A percentile compares a stretch with the other conserved stretches of the same genome.
These are phyloP conservation scores for Davidsoniella eucalypti DNA, from an alignment of 2,329 filamentous ascomycete genomes.

Conservation along the genomic window DNA sequence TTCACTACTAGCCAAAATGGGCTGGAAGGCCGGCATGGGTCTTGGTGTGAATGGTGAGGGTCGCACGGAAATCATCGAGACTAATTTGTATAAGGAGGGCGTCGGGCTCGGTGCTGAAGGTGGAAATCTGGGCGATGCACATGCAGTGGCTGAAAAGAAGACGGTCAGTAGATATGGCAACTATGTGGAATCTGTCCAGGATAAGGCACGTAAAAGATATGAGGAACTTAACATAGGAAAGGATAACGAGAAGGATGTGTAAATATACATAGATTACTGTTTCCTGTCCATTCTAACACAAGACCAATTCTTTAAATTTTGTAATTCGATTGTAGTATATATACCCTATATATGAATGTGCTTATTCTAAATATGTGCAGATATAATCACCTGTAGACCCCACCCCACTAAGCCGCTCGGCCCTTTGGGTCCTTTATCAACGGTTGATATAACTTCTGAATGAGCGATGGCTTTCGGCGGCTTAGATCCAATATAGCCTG, in stretches of 20 bases:
- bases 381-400: too few relatives aligned
- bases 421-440: too few relatives aligned
- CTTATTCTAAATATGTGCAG: too few relatives aligned
- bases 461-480: slow-evolving; percentile 52
- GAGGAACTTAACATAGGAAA: slow-evolving; percentile 28
- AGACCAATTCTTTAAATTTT: too few relatives aligned
- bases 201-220: slow-evolving; percentile 50
- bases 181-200: slow-evolving; percentile 48
- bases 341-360: too few relatives aligned
- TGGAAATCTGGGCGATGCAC: slow-evolving; percentile 52
- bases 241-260: neutral
- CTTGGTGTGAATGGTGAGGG: slow-evolving; percentile 48
- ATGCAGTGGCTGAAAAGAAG: slow-evolving; percentile 42
- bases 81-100: slow-evolving; percentile 48
- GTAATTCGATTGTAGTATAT: too few relatives aligned
- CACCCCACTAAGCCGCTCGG: too few relatives aligned
- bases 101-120: slow-evolving; percentile 55
- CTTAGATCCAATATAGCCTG: slow-evolving; percentile 66
- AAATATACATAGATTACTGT: too few relatives aligned
- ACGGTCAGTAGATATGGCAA: slow-evolving; percentile 43
- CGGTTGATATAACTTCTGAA: slow-evolving; percentile 31
- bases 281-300: too few relatives aligned
- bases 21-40: slow-evolving; percentile 49
- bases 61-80: slow-evolving; percentile 45
- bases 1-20: slow-evolving; percentile 55